Conservation (phyloP, 345 rosid genomes). For the Syzygium jambos region DNA sequence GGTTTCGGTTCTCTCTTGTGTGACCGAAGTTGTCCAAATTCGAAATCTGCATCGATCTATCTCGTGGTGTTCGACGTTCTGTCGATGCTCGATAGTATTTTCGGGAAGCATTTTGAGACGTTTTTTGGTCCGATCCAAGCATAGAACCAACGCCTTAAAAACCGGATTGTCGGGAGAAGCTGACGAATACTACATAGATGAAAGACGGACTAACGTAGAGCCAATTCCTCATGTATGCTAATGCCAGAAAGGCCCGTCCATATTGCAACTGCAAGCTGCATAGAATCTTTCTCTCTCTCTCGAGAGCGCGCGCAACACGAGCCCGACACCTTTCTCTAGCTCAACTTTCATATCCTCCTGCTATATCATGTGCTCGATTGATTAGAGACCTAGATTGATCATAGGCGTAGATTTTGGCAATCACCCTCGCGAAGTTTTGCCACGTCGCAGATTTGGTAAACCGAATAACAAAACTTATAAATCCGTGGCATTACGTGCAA, state of each 20-base stretch:
- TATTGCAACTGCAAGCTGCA: not conserved
- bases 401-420: not conserved
- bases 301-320: not conserved
- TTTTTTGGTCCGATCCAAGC: not conserved
- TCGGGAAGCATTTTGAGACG: not conserved
- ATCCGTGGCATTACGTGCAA: accelerated
- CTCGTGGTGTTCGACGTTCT: not conserved
- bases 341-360: not conserved
- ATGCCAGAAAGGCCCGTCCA: not conserved
- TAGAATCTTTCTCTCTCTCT: not conserved
- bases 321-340: not conserved
- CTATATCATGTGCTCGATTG: not conserved
- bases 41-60: not conserved
- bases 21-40: not conserved
- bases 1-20: not conserved
- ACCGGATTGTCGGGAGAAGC: not conserved
- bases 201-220: not conserved
- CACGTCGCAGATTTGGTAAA: accelerated
- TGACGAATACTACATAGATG: not conserved
- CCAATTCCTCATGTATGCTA: accelerated
- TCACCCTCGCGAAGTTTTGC: not conserved
- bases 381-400: not conserved
- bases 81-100: not conserved
- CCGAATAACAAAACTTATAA: not conserved
- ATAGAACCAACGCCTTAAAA: not conserved